phyloP scores from a whole-genome alignment of 495 filamentous ascomycete species.

The Hyaloscypha finlandica region DNA sequence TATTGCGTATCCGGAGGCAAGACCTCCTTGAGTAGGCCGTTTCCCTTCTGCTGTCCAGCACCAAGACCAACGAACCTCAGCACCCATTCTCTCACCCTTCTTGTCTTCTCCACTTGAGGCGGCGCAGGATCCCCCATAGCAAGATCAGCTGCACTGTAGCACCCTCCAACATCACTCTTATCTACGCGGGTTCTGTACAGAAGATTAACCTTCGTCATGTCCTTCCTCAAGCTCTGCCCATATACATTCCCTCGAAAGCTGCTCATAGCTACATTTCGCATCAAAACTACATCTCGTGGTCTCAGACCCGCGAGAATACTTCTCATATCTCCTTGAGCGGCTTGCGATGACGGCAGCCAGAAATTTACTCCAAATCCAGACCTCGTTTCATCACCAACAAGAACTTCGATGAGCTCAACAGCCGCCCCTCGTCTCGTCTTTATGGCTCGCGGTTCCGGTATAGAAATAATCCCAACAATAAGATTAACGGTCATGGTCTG shows the following conservation, averaged over 20 bases:
- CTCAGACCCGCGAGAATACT: constrained; percentile 53
- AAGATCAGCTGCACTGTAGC: constrained; percentile 46
- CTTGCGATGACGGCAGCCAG: constrained; percentile 60
- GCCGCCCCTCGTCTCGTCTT: constrained; percentile 54
- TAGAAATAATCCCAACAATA: constrained; percentile 74
- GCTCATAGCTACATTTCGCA: constrained; percentile 75
- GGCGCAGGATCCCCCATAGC: constrained; percentile 37
- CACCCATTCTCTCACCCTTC: constrained; percentile 73
- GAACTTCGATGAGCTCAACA: constrained; percentile 69
- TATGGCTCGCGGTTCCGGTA: constrained; percentile 62
- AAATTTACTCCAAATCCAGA: constrained; percentile 82
- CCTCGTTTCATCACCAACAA: constrained; percentile 84
- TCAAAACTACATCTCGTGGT: constrained; percentile 70
- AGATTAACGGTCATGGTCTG: constrained; percentile 80
- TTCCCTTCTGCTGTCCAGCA: constrained; percentile 7
- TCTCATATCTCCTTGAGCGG: constrained; percentile 41
- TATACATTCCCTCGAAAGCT: constrained; percentile 74
- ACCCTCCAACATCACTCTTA: constrained; percentile 40
- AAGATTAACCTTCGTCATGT: constrained; percentile 70
- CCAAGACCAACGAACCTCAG: constrained; percentile 62
- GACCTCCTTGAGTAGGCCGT: constrained; percentile 20
- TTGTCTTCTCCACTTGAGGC: constrained; percentile 61
- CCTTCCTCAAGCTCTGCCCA: constrained; percentile 70
- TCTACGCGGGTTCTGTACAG: constrained; percentile 55
- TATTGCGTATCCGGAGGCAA: constrained; percentile 55